phyloP scores from a whole-genome alignment of 371 early-diverging fungal species.

The Smittium culicis region DNA sequence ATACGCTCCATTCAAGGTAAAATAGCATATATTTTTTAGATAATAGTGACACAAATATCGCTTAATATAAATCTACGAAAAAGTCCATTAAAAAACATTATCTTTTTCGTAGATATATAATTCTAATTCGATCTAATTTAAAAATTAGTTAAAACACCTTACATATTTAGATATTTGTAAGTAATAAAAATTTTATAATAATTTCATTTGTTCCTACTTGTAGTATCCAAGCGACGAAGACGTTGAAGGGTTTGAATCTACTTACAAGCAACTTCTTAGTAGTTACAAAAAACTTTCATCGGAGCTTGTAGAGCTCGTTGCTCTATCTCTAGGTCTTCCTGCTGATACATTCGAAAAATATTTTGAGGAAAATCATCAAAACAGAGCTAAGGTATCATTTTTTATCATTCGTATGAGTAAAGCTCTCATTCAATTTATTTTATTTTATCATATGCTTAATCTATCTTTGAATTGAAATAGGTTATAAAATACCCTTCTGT shows the following conservation, averaged over 20 bases:
- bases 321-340: constrained; percentile 34
- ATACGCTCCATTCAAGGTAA: not conserved
- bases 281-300: constrained; percentile 27
- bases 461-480: not conserved
- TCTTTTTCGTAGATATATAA: too few species aligned
- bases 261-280: not conserved
- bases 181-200: too few species aligned
- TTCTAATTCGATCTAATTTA: too few species aligned
- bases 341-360: constrained; percentile 29
- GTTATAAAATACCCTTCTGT: constrained; percentile 27
- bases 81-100: too few species aligned
- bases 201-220: too few species aligned
- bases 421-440: too few species aligned
- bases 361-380: constrained; percentile 36
- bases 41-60: not conserved
- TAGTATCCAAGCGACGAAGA: constrained; percentile 1
- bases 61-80: not conserved
- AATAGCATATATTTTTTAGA: not conserved
- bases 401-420: too few species aligned
- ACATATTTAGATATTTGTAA: too few species aligned
- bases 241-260: not conserved
- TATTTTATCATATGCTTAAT: not conserved
- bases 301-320: constrained; percentile 33
- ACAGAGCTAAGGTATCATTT: constrained; percentile 26
- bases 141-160: too few species aligned